These are phyloP conservation scores for Magnaporthiopsis incrustans DNA, from an alignment of 2,329 filamentous ascomycete genomes.

Conservation along the genomic window DNA sequence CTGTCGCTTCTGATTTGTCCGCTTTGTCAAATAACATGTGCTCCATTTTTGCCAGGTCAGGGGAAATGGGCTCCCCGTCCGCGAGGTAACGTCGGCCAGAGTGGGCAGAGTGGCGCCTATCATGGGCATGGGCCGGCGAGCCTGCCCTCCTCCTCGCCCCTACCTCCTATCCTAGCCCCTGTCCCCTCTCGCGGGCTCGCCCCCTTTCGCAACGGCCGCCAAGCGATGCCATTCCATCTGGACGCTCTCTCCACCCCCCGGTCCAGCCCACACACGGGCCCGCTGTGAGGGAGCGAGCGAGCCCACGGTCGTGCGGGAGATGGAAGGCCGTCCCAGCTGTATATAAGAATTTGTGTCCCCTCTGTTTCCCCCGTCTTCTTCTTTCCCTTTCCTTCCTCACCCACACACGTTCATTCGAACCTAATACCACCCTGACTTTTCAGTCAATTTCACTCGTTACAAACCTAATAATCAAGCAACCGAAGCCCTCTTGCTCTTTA, in stretches of 20 bases:
- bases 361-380: slow-evolving; percentile 22
- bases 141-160: not conserved
- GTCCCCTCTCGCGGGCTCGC: not conserved
- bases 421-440: slow-evolving; percentile 40
- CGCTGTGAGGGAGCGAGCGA: not conserved
- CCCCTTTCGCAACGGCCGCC: not conserved
- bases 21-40: not conserved
- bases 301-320: not conserved
- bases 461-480: slow-evolving; percentile 14
- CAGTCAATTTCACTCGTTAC: slow-evolving; percentile 53
- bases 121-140: not conserved
- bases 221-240: not conserved
- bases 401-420: slow-evolving; percentile 35
- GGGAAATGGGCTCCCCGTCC: not conserved
- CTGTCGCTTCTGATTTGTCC: not conserved
- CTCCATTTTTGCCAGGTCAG: slow-evolving; percentile 1
- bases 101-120: not conserved
- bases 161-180: not conserved
- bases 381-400: slow-evolving; percentile 34
- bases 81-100: not conserved
- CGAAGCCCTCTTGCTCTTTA: slow-evolving; percentile 17
- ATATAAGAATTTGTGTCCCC: slow-evolving; percentile 39
- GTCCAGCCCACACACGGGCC: not conserved
- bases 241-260: not conserved
- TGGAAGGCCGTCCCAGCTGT: slow-evolving; percentile 20